Base-by-base conservation (phyloP, 2,329 filamentous ascomycete genomes). In the Botrytis paeoniae region DNA sequence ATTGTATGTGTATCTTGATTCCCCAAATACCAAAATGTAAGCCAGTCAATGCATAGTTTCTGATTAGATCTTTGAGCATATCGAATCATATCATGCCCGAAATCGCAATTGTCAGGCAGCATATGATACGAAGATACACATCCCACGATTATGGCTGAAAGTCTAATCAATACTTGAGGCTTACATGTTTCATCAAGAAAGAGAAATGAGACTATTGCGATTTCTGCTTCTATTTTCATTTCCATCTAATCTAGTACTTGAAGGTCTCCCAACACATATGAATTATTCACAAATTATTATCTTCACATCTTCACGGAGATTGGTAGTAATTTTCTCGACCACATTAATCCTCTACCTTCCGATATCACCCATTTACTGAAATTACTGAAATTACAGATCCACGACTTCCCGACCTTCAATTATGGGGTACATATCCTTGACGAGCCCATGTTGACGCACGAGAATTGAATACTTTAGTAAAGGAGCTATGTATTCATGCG, bases 351-450 rank as follows among this genome's bases (percentile, higher is more conserved):
- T 61, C 35, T 61, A 39, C 59, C 35, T 48, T 51, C 66, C 66
- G 54, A 69, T 69, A 37, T 61, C 25, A 43, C 54, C 66, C 66
- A 32, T 59, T 29, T 37, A 10, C 7, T 25, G 22, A 69, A 69
- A 59, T 69, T 51, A n/a, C 61, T 51, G 10, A 18, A 69, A 59
- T 69, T 51, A 41, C 61, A 51, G 20, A 29, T 48, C 29, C 22
- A 64, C 25, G 41, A 48, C 41, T 65, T 32, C 35, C 22, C 48
- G 22, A 45, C 25, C 20, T 51, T 66, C 20, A 37, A 66, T 66
- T 66, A 66, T 51, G 64, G 64, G 61, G 61, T 63, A 43, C 39
- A 63, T 63, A 39, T 63, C n/a, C 61, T 63, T 20, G 61, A 43
- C 61, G 25, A 39, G 61, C 61, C 61, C 39, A 43, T 43, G 39